phyloP scores from a whole-genome alignment of 768 basidiomycete genomes.

The Russula brevipes region DNA sequence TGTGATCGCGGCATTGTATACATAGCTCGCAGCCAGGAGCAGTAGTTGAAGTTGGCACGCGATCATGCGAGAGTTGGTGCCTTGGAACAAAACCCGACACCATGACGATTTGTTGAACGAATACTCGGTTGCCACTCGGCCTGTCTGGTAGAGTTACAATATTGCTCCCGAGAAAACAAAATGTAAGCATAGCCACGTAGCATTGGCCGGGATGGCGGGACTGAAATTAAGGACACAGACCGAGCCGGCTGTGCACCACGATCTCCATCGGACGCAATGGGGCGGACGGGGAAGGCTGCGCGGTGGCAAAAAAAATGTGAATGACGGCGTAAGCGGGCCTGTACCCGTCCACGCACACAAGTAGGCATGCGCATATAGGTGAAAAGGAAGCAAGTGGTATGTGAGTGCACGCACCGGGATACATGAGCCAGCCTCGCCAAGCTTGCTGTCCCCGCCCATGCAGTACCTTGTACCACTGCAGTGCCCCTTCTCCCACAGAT shows the following conservation, averaged over 20 bases:
- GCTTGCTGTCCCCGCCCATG: constrained; percentile 86
- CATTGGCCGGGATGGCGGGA: no score
- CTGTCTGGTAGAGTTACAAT: no score
- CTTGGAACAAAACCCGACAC: no score
- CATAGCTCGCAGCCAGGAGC: no score
- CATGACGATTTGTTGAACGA: no score
- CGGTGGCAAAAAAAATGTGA: constrained; percentile 93
- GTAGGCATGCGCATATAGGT: no score
- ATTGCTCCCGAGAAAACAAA: no score
- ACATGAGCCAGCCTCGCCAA: constrained; percentile 93
- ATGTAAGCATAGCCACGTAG: no score
- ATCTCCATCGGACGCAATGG: constrained; percentile 84
- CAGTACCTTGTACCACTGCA: constrained; percentile 40
- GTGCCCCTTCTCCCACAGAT: constrained; percentile 69
- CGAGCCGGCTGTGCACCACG: constrained; percentile 90
- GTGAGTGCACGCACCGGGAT: constrained; percentile 64
- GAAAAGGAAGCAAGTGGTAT: background rate
- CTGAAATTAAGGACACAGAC: constrained; percentile 28
- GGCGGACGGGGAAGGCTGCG: constrained; percentile 57
- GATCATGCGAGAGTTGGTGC: no score
- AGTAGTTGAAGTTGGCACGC: no score
- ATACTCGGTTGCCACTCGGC: no score
- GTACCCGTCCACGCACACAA: background rate
- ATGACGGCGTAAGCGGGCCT: constrained; percentile 95
- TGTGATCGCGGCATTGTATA: no score